These are phyloP conservation scores for Cordyceps sp. DNA, from an alignment of 2,329 filamentous ascomycete genomes.

Conservation along the genomic window DNA sequence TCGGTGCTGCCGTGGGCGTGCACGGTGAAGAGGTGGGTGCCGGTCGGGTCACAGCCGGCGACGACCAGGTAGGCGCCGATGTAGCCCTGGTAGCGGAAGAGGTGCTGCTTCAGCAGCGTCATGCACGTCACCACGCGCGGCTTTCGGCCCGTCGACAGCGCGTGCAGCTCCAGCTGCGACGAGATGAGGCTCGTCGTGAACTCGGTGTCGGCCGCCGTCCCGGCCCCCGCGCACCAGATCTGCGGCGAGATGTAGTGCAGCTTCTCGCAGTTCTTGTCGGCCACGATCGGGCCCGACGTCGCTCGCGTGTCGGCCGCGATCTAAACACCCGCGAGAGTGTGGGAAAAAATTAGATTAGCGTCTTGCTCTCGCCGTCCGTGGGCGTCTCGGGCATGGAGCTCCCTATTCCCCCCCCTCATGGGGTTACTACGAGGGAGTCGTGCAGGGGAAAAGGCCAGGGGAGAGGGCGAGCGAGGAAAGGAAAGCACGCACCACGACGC, in stretches of 20 bases:
- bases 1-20: slow-evolving; percentile 97
- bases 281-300: slow-evolving; percentile 92
- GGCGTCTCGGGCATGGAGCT: no score
- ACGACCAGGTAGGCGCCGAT: slow-evolving; percentile 97
- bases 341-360: background rate
- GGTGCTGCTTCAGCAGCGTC: slow-evolving; percentile 98
- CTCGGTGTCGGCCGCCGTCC: slow-evolving; percentile 95
- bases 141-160: slow-evolving; percentile 88
- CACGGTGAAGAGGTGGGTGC: slow-evolving; percentile 89
- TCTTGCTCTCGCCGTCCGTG: no score
- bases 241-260: slow-evolving; percentile 96
- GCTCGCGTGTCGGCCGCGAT: slow-evolving; percentile 97
- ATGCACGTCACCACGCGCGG: slow-evolving; percentile 97
- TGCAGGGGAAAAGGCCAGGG: background rate
- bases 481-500: slow-evolving; percentile 62
- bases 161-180: slow-evolving; percentile 94
- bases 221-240: slow-evolving; percentile 98
- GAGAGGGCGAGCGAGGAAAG: background rate
- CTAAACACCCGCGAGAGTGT: slow-evolving; percentile 21
- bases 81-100: slow-evolving; percentile 95
- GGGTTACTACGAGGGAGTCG: background rate
- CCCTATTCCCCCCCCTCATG: no score
- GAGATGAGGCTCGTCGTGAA: slow-evolving; percentile 98
- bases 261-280: slow-evolving; percentile 99
- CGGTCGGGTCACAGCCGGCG: slow-evolving; percentile 90